phyloP scores from a whole-genome alignment of 2,329 filamentous ascomycete genomes.

The Ophidiomyces ophidiicola region DNA sequence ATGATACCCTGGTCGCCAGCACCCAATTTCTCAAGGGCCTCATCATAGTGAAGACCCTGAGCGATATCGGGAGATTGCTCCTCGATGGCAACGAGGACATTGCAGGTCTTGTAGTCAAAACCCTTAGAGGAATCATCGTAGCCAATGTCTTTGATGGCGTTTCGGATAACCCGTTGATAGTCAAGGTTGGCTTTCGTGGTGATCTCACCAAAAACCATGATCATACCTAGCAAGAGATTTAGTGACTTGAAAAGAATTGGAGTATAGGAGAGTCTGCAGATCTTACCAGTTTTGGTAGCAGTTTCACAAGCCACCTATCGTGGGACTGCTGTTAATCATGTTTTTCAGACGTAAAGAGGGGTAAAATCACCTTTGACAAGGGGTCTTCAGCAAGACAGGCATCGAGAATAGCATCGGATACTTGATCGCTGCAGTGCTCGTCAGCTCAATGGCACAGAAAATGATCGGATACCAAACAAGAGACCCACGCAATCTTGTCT shows the following conservation, averaged over 20 bases:
- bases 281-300: constrained; percentile 89
- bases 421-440: constrained; percentile 56
- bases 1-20: constrained; percentile 99
- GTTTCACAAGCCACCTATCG: constrained; percentile 84
- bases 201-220: constrained; percentile 99
- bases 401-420: constrained; percentile 97
- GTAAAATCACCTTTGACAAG: constrained; percentile 67
- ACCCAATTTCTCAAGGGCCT: constrained; percentile 93
- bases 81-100: constrained; percentile 97
- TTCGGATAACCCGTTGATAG: constrained; percentile 95
- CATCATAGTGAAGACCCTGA: constrained; percentile 95
- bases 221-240: constrained; percentile 45
- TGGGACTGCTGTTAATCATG: not conserved
- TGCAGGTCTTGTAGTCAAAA: constrained; percentile 99
- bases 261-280: constrained; percentile 6
- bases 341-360: constrained; percentile 1
- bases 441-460: constrained; percentile 7
- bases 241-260: constrained; percentile 12
- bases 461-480: constrained; percentile 2
- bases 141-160: constrained; percentile 94
- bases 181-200: constrained; percentile 90
- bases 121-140: constrained; percentile 96
- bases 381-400: constrained; percentile 90
- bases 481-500: constrained; percentile 73
- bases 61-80: constrained; percentile 98